Evolutionary conservation across 768 basidiomycete genomes (phyloP), one percentile per base, ranked within the genome.

Genomic region (Dacryopinax spathularia): DNA sequence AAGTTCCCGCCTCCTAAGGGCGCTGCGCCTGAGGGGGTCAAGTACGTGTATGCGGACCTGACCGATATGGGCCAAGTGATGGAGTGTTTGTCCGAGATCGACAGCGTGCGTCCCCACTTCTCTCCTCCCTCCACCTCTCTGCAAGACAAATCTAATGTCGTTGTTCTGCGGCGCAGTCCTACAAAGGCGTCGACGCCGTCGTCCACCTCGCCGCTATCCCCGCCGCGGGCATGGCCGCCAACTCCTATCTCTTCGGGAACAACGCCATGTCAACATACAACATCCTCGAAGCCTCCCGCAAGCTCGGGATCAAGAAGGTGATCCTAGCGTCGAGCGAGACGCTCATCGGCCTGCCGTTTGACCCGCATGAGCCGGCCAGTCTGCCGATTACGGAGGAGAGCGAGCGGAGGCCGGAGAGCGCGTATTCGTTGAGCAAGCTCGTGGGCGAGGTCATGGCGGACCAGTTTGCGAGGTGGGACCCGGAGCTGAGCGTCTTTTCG

Each of bases 251-350:
- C 20, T 68, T 68, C 56, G 59, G 63, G 9, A 63, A 63, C 39
- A 66, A 67, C 62, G 65, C 64, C 33, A 67, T 67, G 66, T 29
- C 39, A 48, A 68, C 69, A 16, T 70, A 70, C 62, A 70, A 70
- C 64, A 60, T 70, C 39, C 68, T 70, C 34, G 69, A 70, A 62
- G 69, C 69, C n/a, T 62, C 65, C 31, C 63, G 69, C 27, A 70
- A 70, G 64, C 63, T 67, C 56, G 62, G 68, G 25, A 69, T 70
- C 48, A 69, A 64, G 41, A 70, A 70, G 60, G 61, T 68, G 12
- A 62, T 69, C 25, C 61, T 66, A 18, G 69, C 68, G 25, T 68
- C 67, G 15, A 66, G 65, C 31, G 68, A 68, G 44, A 69, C 68
- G 22, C 67, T 69, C 39, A 68, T 66, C 43, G 68, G 68, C 31